Conservation (phyloP, 768 basidiomycete species). For the Leccinum longicurvipes region DNA sequence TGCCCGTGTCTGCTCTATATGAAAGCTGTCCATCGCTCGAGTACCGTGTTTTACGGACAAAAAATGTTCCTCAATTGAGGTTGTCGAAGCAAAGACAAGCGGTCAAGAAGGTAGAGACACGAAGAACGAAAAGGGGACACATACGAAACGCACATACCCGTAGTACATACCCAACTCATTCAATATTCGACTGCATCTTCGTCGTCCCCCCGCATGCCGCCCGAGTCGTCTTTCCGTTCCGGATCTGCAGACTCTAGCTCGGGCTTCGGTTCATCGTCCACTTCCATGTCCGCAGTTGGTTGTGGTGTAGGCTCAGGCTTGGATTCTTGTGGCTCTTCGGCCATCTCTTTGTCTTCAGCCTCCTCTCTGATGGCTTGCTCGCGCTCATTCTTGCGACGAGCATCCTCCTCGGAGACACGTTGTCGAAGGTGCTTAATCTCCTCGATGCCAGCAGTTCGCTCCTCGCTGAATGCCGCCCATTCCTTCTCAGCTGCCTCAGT, state of each 20-base stretch:
- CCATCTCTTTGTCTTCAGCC: conserved; percentile 35
- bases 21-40: background rate
- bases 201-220: conserved; percentile 61
- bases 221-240: conserved; percentile 53
- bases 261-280: conserved; percentile 35
- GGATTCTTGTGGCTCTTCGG: conserved; percentile 19
- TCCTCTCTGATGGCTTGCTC: conserved; percentile 36
- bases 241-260: conserved; percentile 35
- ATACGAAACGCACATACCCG: conserved; percentile 27
- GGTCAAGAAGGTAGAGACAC: conserved; percentile 19
- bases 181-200: conserved; percentile 83
- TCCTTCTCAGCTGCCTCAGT: conserved; percentile 62
- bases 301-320: conserved; percentile 18
- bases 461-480: conserved; percentile 61
- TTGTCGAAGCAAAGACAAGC: conserved; percentile 8
- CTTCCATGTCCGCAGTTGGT: conserved; percentile 33
- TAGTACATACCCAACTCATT: conserved; percentile 21
- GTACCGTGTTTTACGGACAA: background rate
- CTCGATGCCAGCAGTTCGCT: conserved; percentile 54
- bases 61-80: conserved; percentile 7
- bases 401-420: conserved; percentile 65
- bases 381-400: conserved; percentile 40
- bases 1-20: background rate
- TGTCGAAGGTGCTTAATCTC: conserved; percentile 62
- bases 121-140: conserved; percentile 14